These are phyloP conservation scores for Aotearoamyces nothofagi DNA, from an alignment of 2,329 filamentous ascomycete species.

Conservation along the genomic window DNA sequence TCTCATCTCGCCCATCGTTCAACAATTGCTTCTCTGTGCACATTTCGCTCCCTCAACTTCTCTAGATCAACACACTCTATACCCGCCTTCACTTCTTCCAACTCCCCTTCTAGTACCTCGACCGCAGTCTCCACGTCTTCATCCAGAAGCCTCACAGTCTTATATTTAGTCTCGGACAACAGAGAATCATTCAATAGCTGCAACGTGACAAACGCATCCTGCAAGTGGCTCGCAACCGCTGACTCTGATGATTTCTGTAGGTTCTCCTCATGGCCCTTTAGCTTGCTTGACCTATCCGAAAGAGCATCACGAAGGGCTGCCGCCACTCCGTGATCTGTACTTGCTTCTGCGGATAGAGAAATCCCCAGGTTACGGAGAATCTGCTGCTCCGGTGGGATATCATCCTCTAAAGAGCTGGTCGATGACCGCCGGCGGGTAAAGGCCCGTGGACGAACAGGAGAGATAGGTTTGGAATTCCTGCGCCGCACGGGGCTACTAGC, in stretches of 20 bases:
- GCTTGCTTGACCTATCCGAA: slow-evolving; percentile 26
- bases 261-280: slow-evolving; percentile 26
- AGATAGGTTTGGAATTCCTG: slow-evolving; percentile 8
- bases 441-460: slow-evolving; percentile 14
- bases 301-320: slow-evolving; percentile 15
- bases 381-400: slow-evolving; percentile 20
- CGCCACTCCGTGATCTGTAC: slow-evolving; percentile 10
- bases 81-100: slow-evolving; percentile 22
- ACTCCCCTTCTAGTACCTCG: slow-evolving; percentile 18
- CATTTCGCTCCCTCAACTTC: slow-evolving; percentile 24
- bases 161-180: slow-evolving; percentile 34
- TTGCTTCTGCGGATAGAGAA: slow-evolving; percentile 22
- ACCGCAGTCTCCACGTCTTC: slow-evolving; percentile 34
- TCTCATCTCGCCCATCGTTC: slow-evolving; percentile 29
- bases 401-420: slow-evolving; percentile 25
- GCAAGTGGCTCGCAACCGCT: slow-evolving; percentile 24
- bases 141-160: slow-evolving; percentile 33
- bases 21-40: slow-evolving; percentile 33
- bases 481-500: slow-evolving; percentile 4
- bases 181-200: slow-evolving; percentile 34
- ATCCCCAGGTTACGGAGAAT: slow-evolving; percentile 34
- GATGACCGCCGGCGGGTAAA: slow-evolving; percentile 13
- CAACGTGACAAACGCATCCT: slow-evolving; percentile 31
- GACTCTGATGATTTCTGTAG: slow-evolving; percentile 36
- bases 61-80: slow-evolving; percentile 22